Evolutionary conservation across 768 basidiomycete species (phyloP), one percentile per base, ranked within the genome.

Genomic region (Kwoniella botswanensis): DNA sequence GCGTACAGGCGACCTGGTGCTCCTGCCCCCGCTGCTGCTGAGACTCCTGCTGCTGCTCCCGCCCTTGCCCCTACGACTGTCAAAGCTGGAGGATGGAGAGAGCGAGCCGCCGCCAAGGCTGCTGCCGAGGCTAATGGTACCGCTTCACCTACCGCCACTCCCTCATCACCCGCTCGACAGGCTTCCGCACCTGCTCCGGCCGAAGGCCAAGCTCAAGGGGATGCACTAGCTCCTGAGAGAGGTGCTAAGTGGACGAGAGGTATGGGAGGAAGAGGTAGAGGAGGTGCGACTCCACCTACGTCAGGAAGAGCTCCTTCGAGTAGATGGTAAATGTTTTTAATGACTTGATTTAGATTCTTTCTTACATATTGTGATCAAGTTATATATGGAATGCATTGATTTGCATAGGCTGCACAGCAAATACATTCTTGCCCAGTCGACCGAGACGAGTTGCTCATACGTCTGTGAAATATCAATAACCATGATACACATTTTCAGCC

Each of bases 51-150:
- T 60, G 63, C 78, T 53, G 76, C 81, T 18, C 82, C 80, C 11
- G 79, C 85, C 5, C 81, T 84, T 1, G 83, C 81, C 22, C 72
- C 67, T 13, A 68, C 76, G 9, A 42, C 71, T 4, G 73, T 77
- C 53, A 67, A 67, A 35, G 85, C 85, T 53, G 87, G 87, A 13
- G 86, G 87, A 22, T 92, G 91, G 91, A 86, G 91, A 67, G 86
- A 86, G 11, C 86, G 90, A 60, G 85, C 86, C 74, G 86, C 86
- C 41, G 88, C 86, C 12, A 88, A 83, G 77, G 73, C 82, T 18
- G 85, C 84, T 41, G 85, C 77, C 61, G 78, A 80, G 3, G 82
- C 79, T 11, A 68, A 66, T 44, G 76, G 67, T 22, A 72, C 62
- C 59, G 68, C 50, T 50, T 55, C 65, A 22, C 73, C 69, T 46